Evolutionary conservation across 371 early-diverging fungal species (phyloP).

Genomic region (Chytridium lagenaria): DNA sequence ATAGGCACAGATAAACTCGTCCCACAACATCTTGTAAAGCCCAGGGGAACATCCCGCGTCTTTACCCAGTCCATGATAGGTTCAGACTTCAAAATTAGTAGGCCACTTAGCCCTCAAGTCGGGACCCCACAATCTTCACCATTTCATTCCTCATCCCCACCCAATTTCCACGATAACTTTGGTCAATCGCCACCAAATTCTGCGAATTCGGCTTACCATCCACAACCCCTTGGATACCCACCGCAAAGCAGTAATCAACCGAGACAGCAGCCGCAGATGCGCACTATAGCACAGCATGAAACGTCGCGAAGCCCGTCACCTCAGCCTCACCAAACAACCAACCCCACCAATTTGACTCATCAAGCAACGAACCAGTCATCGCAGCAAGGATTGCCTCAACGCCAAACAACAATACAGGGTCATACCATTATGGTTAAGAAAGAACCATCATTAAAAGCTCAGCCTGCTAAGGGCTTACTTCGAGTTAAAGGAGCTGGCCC

Average conservation of each 20-base stretch:
- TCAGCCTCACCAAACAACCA: neutral
- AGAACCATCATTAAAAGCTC: conserved; percentile 9
- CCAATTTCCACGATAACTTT: neutral
- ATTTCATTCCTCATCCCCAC: neutral
- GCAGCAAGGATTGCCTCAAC: conserved; percentile 6
- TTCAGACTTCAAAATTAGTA: neutral
- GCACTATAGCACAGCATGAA: neutral
- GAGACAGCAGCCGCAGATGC: conserved; percentile 4
- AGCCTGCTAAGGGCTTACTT: neutral
- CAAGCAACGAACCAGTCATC: neutral
- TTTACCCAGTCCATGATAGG: conserved; percentile 20
- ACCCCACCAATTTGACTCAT: neutral
- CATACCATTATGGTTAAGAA: neutral
- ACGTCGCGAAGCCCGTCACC: too few relatives aligned
- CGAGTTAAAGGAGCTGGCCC: neutral
- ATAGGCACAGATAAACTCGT: neutral
- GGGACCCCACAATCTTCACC: neutral
- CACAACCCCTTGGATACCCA: neutral
- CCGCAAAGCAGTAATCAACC: neutral
- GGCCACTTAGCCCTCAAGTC: neutral
- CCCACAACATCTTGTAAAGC: conserved; percentile 14
- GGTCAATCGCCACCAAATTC: neutral
- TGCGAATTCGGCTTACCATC: too few relatives aligned
- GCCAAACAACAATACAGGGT: conserved; percentile 10
- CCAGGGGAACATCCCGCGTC: conserved; percentile 8